A percentile compares a stretch with the other conserved stretches of the same genome.
Evolutionary conservation across 176 grass and related monocot species (phyloP).

Genomic region (Aegilops umbellulata): DNA sequence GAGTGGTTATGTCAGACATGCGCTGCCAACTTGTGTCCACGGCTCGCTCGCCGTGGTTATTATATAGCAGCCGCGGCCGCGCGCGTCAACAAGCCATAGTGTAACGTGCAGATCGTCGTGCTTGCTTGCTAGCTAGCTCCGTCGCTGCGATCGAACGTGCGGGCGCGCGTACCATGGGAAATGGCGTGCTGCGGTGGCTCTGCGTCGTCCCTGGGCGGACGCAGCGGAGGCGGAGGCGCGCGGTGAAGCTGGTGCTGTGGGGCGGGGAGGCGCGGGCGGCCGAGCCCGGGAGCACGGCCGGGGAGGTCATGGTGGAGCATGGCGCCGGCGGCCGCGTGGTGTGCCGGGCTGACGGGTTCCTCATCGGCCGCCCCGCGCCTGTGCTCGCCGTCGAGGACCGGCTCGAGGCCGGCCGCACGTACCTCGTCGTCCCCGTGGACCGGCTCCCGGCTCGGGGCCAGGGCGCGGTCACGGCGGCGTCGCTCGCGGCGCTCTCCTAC

Average conservation of each 20-base stretch:
- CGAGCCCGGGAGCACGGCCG: constrained; percentile 12
- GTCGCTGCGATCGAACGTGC: not conserved
- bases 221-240: not conserved
- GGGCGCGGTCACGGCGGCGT: constrained; percentile 36
- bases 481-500: constrained; percentile 44
- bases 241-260: constrained; percentile 57
- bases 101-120: not conserved
- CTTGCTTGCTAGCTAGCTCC: not conserved
- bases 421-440: constrained; percentile 65
- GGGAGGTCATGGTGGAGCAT: constrained; percentile 61
- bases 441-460: constrained; percentile 28
- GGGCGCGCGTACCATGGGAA: not conserved
- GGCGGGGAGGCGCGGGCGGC: constrained; percentile 32
- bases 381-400: constrained; percentile 49
- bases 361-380: constrained; percentile 47
- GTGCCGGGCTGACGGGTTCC: constrained; percentile 65
- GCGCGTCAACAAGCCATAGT: not conserved
- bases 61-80: not conserved
- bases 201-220: not conserved
- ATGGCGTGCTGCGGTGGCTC: constrained; percentile 14
- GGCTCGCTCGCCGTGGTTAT: not conserved
- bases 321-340: constrained; percentile 34
- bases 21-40: not conserved
- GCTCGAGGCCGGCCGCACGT: constrained; percentile 50
- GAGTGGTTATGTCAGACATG: no score